These are phyloP conservation scores for Canavalia ensiformis DNA, from an alignment of 306 rosid species.

Conservation along the genomic window DNA sequence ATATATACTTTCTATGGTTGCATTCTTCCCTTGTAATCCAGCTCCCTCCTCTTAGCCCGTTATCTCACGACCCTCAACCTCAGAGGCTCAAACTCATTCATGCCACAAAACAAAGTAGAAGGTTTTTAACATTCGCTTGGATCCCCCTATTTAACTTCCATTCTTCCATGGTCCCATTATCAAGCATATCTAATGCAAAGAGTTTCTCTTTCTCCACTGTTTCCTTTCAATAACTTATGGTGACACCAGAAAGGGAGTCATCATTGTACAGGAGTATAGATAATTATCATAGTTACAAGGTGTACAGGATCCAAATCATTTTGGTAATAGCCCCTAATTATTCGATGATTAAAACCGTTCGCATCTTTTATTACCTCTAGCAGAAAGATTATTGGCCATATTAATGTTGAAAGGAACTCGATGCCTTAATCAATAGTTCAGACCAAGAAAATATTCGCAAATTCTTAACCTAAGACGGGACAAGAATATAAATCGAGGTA, in stretches of 20 bases:
- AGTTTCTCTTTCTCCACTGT: background rate
- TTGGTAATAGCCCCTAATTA: constrained; percentile 1
- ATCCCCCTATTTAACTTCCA: constrained; percentile 2
- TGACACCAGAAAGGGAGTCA: background rate
- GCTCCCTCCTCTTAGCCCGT: background rate
- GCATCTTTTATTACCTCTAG: constrained; percentile 16
- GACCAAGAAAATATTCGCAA: constrained; percentile 17
- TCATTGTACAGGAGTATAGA: background rate
- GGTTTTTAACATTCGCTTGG: background rate
- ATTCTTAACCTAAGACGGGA: constrained; percentile 36
- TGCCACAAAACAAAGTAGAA: background rate
- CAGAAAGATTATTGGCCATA: constrained; percentile 36
- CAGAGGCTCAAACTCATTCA: constrained; percentile 5
- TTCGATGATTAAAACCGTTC: constrained; percentile 12
- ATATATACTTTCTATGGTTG: background rate
- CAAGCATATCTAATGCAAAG: background rate
- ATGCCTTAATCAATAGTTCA: constrained; percentile 34
- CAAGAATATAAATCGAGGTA: constrained; percentile 62
- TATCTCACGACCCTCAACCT: constrained; percentile 14
- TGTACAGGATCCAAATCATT: constrained; percentile 19
- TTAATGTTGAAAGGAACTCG: constrained; percentile 30
- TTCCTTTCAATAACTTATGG: background rate
- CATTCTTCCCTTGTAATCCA: constrained; percentile 7
- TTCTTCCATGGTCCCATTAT: constrained; percentile 7
- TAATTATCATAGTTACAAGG: background rate